These are phyloP conservation scores for Psilocybe cubensis DNA, from an alignment of 768 basidiomycete genomes.

Conservation along the genomic window DNA sequence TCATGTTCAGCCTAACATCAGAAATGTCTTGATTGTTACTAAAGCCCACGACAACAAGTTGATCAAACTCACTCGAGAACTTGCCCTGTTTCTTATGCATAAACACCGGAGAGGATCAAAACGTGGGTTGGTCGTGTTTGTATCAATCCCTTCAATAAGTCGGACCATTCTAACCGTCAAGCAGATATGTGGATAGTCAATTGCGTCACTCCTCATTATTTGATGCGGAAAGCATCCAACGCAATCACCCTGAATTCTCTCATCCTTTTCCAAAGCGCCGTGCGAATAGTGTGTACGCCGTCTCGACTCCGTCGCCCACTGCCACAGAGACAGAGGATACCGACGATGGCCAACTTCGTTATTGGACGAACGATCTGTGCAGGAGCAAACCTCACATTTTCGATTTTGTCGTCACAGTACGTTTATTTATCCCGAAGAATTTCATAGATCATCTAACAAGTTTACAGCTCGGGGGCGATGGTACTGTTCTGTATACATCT, in stretches of 20 bases:
- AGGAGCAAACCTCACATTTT: constrained; percentile 88
- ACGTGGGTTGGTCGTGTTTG: constrained; percentile 87
- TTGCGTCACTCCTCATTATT: constrained; percentile 91
- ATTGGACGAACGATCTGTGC: constrained; percentile 99
- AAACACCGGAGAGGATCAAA: constrained; percentile 65
- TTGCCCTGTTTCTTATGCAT: constrained; percentile 94
- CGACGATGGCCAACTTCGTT: constrained; percentile 91
- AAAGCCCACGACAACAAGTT: constrained; percentile 97
- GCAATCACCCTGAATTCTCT: constrained; percentile 89
- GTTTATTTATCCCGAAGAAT: constrained; percentile 31
- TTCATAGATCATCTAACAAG: constrained; percentile 13
- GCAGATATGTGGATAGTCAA: constrained; percentile 93
- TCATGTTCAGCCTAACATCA: constrained; percentile 87
- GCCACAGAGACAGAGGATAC: constrained; percentile 46
- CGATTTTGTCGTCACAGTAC: constrained; percentile 95
- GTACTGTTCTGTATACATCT: constrained; percentile 97
- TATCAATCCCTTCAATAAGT: constrained; percentile 1
- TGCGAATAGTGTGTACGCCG: constrained; percentile 65
- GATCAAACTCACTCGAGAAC: constrained; percentile 91
- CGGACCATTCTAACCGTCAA: constrained; percentile 7
- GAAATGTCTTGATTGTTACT: constrained; percentile 92
- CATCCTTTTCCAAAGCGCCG: constrained; percentile 75
- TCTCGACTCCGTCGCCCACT: constrained; percentile 57
- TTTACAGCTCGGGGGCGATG: constrained; percentile 91
- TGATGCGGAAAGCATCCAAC: constrained; percentile 87